These are phyloP conservation scores for Saitozyma podzolica DNA, from an alignment of 768 basidiomycete genomes.

Conservation along the genomic window DNA sequence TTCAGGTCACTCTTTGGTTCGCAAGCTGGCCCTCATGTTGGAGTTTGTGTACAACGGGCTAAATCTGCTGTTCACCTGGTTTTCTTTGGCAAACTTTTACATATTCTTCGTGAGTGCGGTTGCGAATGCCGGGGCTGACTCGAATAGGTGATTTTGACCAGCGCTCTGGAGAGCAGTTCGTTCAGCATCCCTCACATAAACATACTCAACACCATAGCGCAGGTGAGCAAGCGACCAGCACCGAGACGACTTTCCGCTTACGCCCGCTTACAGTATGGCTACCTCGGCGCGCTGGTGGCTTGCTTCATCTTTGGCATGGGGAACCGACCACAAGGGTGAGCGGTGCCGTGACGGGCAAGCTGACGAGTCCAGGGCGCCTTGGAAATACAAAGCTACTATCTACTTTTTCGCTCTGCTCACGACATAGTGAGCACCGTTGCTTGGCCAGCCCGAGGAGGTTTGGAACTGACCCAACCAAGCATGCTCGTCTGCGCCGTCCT, in stretches of 20 bases:
- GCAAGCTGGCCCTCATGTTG: conserved; percentile 71
- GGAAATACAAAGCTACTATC: conserved; percentile 81
- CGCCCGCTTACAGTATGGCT: conserved; percentile 63
- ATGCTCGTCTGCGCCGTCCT: conserved; percentile 78
- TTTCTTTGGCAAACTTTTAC: conserved; percentile 87
- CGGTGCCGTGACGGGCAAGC: neutral
- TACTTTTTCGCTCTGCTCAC: conserved; percentile 74
- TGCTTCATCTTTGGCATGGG: conserved; percentile 95
- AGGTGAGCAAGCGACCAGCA: conserved; percentile 57
- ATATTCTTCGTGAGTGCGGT: conserved; percentile 75
- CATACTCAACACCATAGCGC: conserved; percentile 72
- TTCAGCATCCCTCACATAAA: conserved; percentile 67
- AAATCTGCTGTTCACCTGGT: conserved; percentile 90
- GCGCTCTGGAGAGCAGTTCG: conserved; percentile 73
- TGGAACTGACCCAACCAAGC: conserved; percentile 15
- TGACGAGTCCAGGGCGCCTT: conserved; percentile 61
- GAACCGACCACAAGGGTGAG: conserved; percentile 82
- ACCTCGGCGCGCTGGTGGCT: conserved; percentile 81
- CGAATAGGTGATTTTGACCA: conserved; percentile 76
- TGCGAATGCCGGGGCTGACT: too few relatives aligned
- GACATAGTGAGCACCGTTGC: conserved; percentile 58
- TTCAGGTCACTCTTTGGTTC: conserved; percentile 74
- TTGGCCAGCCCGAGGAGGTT: neutral
- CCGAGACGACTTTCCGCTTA: conserved; percentile 1
- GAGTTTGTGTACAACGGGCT: conserved; percentile 86